These are phyloP conservation scores for Lachancea mirantina DNA, from an alignment of 805 yeast species.

Conservation along the genomic window DNA sequence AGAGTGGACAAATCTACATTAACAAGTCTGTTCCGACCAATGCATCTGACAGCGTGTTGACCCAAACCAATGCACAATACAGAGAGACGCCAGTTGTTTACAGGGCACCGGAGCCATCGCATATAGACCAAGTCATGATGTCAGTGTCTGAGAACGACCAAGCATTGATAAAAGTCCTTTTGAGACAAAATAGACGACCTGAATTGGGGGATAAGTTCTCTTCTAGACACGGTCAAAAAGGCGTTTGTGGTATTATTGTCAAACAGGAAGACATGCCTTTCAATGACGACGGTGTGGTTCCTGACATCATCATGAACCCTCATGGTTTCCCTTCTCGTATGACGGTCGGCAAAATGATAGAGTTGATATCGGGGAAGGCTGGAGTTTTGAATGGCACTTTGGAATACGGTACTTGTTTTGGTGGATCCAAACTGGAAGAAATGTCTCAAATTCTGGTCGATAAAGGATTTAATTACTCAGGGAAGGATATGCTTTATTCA, in stretches of 20 bases:
- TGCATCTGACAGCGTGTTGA: slow-evolving; percentile 51
- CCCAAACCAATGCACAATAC: slow-evolving; percentile 43
- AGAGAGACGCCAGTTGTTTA: slow-evolving; percentile 88
- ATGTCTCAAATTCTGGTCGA: slow-evolving; percentile 88
- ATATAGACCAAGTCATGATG: slow-evolving; percentile 96
- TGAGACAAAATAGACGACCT: slow-evolving; percentile 94
- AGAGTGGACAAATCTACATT: slow-evolving; percentile 88
- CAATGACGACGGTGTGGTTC: slow-evolving; percentile 92
- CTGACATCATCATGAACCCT: slow-evolving; percentile 95
- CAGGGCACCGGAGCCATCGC: slow-evolving; percentile 92
- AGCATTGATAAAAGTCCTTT: slow-evolving; percentile 82
- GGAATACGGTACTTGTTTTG: slow-evolving; percentile 97
- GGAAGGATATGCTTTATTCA: slow-evolving; percentile 94
- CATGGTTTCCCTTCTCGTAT: slow-evolving; percentile 99
- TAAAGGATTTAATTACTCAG: slow-evolving; percentile 88
- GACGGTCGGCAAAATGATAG: slow-evolving; percentile 99
- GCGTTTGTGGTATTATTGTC: slow-evolving; percentile 96
- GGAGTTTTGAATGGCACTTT: slow-evolving; percentile 89
- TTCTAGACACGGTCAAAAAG: slow-evolving; percentile 96
- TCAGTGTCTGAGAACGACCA: slow-evolving; percentile 93
- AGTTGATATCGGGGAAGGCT: slow-evolving; percentile 92
- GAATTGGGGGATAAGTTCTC: slow-evolving; percentile 97
- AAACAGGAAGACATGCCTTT: slow-evolving; percentile 94
- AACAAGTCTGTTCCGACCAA: slow-evolving; percentile 90
- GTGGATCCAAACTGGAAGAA: slow-evolving; percentile 93